A percentile compares a stretch with the other conserved stretches of the same genome.
Evolutionary conservation across 352 stramenopile species (phyloP).

Genomic region (Globisporangium splendens): DNA sequence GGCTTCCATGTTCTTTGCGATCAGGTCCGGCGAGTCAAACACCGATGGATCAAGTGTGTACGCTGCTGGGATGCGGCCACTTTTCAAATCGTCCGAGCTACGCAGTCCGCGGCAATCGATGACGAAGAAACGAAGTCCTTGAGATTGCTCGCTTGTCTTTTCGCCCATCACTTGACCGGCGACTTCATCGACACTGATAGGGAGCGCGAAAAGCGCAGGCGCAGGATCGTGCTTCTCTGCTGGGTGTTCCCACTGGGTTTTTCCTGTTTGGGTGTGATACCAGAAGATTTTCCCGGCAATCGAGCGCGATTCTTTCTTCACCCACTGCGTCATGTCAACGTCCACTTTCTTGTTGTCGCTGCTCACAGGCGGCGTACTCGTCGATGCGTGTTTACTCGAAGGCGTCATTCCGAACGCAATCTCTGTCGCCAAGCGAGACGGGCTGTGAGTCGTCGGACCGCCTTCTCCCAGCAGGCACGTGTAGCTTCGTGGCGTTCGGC

Average conservation of each 20-base stretch:
- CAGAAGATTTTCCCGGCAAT: constrained; percentile 76
- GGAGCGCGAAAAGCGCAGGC: constrained; percentile 59
- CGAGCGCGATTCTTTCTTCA: constrained; percentile 70
- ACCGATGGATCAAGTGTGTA: constrained; percentile 76
- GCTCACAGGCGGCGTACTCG: constrained; percentile 12
- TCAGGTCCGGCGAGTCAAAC: constrained; percentile 79
- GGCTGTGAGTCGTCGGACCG: constrained; percentile 31
- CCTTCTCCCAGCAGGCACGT: constrained; percentile 49
- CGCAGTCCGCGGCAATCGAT: constrained; percentile 70
- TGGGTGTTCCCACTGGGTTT: constrained; percentile 80
- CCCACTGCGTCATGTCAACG: constrained; percentile 81
- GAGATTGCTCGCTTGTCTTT: constrained; percentile 24
- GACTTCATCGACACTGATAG: constrained; percentile 68
- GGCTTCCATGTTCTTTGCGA: constrained; percentile 63
- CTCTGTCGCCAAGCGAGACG: constrained; percentile 50
- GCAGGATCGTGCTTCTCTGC: constrained; percentile 53
- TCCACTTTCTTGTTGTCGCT: constrained; percentile 19
- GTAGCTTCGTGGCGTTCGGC: constrained; percentile 63
- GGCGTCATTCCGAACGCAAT: constrained; percentile 46
- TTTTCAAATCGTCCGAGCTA: constrained; percentile 78
- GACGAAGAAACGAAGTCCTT: constrained; percentile 62
- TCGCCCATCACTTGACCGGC: constrained; percentile 64
- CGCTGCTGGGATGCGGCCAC: constrained; percentile 65
- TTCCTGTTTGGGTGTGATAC: constrained; percentile 71
- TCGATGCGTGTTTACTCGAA: constrained; percentile 11